These are phyloP conservation scores for Paramecium tetraurelia DNA, from an alignment of 73 alveolate genomes.

Conservation along the genomic window DNA sequence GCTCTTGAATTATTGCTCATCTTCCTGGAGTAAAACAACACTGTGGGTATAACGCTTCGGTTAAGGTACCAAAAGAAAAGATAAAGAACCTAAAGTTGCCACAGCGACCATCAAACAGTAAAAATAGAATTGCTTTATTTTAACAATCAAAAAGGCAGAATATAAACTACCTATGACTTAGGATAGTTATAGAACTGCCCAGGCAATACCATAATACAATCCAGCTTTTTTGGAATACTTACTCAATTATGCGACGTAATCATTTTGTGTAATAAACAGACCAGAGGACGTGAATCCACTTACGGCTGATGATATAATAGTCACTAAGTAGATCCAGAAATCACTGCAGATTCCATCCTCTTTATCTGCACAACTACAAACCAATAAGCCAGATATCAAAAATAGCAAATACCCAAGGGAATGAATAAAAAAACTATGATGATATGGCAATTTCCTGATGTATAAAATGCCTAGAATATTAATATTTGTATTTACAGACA, in stretches of 20 bases:
- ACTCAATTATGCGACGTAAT: background rate
- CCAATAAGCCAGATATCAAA: background rate
- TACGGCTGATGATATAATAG: background rate
- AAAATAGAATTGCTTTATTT: background rate
- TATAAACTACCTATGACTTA: background rate
- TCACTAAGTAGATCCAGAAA: background rate
- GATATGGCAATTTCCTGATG: background rate
- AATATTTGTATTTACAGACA: background rate
- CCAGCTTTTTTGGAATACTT: background rate
- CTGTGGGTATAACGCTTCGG: background rate
- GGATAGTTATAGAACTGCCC: background rate
- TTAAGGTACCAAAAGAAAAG: background rate
- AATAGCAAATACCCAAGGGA: constrained; percentile 22
- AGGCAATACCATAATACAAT: background rate
- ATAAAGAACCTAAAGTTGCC: background rate
- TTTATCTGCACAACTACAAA: background rate
- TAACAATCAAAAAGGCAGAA: background rate
- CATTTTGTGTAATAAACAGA: background rate
- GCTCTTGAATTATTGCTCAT: background rate
- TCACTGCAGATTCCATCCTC: background rate
- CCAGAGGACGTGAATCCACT: constrained; percentile 39
- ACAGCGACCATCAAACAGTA: background rate
- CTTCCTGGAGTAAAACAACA: background rate
- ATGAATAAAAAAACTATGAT: background rate
- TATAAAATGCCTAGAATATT: background rate